phyloP scores from a whole-genome alignment of 257 asterid species.

The Solanum microdontum region DNA sequence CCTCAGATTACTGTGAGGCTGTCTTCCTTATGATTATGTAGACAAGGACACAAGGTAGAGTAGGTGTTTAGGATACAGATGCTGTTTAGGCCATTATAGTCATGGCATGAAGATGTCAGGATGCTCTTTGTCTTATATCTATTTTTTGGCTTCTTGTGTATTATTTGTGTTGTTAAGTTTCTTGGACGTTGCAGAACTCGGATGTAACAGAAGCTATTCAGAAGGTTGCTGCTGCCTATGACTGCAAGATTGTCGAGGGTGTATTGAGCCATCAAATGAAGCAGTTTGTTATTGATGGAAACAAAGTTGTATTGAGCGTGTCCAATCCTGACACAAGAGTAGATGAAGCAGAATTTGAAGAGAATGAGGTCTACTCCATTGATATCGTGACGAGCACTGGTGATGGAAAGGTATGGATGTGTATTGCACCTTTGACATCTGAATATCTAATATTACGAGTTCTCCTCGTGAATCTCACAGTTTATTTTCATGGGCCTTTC shows the following conservation, averaged over 20 bases:
- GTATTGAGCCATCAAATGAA: constrained; percentile 93
- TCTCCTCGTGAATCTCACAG: background rate
- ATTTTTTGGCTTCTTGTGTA: background rate
- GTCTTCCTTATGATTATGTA: background rate
- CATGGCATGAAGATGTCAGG: background rate
- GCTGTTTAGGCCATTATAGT: background rate
- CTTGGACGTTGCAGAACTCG: background rate
- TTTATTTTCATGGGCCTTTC: background rate
- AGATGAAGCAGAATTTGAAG: constrained; percentile 87
- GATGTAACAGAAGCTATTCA: constrained; percentile 17
- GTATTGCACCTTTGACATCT: background rate
- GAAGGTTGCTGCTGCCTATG: constrained; percentile 87
- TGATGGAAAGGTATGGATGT: constrained; percentile 67
- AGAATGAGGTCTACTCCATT: constrained; percentile 73
- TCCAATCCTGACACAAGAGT: constrained; percentile 75
- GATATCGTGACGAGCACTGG: constrained; percentile 91
- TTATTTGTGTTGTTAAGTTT: background rate
- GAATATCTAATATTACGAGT: background rate
- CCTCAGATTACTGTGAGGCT: background rate
- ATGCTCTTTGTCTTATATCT: background rate
- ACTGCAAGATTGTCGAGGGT: constrained; percentile 93
- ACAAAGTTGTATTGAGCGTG: constrained; percentile 66
- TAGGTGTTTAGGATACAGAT: background rate
- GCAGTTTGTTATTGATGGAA: constrained; percentile 87
- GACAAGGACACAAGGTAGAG: background rate